phyloP scores from a whole-genome alignment of 805 yeast genomes.

The Babjeviella inositovora region DNA sequence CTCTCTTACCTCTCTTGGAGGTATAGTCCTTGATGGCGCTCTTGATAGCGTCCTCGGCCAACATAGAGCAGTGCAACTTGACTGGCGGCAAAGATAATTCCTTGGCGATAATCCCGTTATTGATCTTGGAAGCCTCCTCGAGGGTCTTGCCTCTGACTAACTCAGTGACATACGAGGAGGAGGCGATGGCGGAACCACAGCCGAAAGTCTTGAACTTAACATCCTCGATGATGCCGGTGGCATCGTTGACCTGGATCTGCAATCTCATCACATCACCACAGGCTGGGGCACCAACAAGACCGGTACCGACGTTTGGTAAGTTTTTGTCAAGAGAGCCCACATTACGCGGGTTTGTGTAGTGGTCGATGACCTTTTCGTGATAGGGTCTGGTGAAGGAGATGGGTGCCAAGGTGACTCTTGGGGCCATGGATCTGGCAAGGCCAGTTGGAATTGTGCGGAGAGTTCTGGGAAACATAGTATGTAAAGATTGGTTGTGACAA shows the following conservation, averaged over 20 bases:
- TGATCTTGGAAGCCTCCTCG: constrained; percentile 86
- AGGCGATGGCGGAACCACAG: constrained; percentile 97
- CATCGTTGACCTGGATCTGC: constrained; percentile 86
- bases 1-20: constrained; percentile 45
- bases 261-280: constrained; percentile 99
- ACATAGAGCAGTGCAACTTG: constrained; percentile 94
- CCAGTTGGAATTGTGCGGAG: no score
- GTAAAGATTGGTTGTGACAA: no score
- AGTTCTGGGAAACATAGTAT: no score
- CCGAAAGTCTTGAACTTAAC: constrained; percentile 98
- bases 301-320: constrained; percentile 76
- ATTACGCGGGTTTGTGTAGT: constrained; percentile 91
- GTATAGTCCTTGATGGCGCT: constrained; percentile 92
- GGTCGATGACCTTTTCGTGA: constrained; percentile 91
- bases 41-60: constrained; percentile 98
- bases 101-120: constrained; percentile 88
- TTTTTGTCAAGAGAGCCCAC: constrained; percentile 85
- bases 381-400: constrained; percentile 41
- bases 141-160: constrained; percentile 87
- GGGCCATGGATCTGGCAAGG: no score
- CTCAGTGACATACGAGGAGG: constrained; percentile 89
- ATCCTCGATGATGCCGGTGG: constrained; percentile 80
- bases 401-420: no score
- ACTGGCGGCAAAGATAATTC: constrained; percentile 94
- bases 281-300: constrained; percentile 97